These are phyloP conservation scores for Sutorius eximius DNA, from an alignment of 1,284 basidiomycete genomes.

Conservation along the genomic window DNA sequence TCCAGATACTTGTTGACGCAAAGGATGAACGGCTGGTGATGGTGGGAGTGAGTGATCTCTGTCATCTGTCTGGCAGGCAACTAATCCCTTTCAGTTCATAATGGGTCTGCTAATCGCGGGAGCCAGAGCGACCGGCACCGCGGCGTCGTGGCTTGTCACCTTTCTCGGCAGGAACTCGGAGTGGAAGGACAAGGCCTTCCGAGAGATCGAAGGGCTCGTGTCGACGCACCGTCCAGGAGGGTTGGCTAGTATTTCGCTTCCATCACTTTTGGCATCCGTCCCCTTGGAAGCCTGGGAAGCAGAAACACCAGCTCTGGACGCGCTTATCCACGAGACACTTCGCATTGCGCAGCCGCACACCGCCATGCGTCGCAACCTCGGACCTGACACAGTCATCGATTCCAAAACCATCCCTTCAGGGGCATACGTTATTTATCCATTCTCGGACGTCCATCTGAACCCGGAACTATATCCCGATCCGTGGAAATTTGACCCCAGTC, in stretches of 20 bases:
- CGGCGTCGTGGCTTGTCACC: conserved; percentile 72
- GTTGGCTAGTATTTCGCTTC: conserved; percentile 35
- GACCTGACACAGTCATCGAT: conserved; percentile 63
- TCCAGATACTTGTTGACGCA: conserved; percentile 69
- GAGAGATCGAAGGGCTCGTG: conserved; percentile 63
- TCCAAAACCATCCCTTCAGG: conserved; percentile 65
- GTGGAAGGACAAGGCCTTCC: conserved; percentile 56
- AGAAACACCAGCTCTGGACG: conserved; percentile 64
- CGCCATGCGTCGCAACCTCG: conserved; percentile 74
- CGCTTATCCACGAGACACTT: conserved; percentile 69
- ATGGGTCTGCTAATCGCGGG: conserved; percentile 76
- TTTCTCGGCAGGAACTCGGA: conserved; percentile 63
- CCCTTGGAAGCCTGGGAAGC: conserved; percentile 69
- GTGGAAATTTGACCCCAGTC: conserved; percentile 68
- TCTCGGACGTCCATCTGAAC: conserved; percentile 73
- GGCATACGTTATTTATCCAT: conserved; percentile 72
- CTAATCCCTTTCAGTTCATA: conserved; percentile 55
- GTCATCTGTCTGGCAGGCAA: conserved; percentile 19
- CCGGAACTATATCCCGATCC: conserved; percentile 67
- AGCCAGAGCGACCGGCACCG: conserved; percentile 71
- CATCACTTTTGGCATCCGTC: conserved; percentile 52
- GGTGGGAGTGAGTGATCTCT: conserved; percentile 55
- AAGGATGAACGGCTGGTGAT: conserved; percentile 65
- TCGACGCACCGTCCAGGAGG: conserved; percentile 41
- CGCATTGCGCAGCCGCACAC: conserved; percentile 74